Percentiles rank a stretch among this genome's conserved stretches.
These are phyloP conservation scores for Flaveria floridana DNA, from an alignment of 140 eudicot genomes.

Conservation along the genomic window DNA sequence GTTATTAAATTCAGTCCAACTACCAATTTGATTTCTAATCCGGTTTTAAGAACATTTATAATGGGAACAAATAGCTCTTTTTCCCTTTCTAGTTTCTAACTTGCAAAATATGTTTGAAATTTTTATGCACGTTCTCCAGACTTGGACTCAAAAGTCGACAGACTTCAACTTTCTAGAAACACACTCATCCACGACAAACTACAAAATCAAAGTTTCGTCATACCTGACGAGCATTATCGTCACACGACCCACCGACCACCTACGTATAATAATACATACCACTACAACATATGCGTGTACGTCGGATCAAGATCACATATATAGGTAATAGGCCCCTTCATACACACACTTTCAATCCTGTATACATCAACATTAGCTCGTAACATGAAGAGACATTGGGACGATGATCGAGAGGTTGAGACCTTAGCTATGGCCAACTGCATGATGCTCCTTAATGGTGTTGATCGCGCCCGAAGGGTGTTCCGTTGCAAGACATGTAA, in stretches of 20 bases:
- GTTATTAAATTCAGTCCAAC: no score
- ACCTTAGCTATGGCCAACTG: slow-evolving; percentile 46
- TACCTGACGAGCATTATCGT: slow-evolving; percentile 18
- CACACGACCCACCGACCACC: slow-evolving; percentile 1
- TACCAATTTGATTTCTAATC: no score
- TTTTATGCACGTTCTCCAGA: not conserved
- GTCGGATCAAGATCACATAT: not conserved
- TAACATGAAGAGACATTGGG: slow-evolving; percentile 37
- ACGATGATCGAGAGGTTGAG: slow-evolving; percentile 35
- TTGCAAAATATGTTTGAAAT: not conserved
- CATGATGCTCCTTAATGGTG: slow-evolving; percentile 34
- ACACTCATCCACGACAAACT: no score
- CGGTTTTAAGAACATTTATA: no score
- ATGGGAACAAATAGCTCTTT: no score
- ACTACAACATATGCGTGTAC: not conserved
- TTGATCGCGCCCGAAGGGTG: slow-evolving; percentile 19
- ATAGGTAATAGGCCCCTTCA: not conserved
- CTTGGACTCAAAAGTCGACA: slow-evolving; percentile 26
- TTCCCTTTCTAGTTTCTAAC: no score
- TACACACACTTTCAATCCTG: not conserved
- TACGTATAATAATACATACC: no score
- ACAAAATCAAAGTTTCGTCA: slow-evolving; percentile 27
- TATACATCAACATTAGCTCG: no score
- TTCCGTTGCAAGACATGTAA: slow-evolving; percentile 48
- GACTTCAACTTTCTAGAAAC: slow-evolving; percentile 33